These are phyloP conservation scores for Amanita subjunquillea DNA, from an alignment of 768 basidiomycete species.

Conservation along the genomic window DNA sequence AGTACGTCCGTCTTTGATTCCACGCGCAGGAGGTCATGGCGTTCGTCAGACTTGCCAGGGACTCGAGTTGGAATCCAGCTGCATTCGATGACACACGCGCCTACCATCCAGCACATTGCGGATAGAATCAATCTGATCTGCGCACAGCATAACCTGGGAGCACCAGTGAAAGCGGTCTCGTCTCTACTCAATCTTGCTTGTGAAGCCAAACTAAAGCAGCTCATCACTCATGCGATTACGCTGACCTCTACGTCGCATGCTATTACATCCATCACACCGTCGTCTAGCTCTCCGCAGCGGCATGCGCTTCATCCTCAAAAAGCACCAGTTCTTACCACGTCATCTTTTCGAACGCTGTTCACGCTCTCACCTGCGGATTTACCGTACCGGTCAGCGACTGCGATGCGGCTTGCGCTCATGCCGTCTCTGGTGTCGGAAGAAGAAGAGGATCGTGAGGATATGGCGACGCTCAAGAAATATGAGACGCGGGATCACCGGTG, in stretches of 20 bases:
- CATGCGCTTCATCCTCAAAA: conserved; percentile 21
- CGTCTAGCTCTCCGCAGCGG: conserved; percentile 24
- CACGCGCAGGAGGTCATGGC: background rate
- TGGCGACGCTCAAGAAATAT: conserved; percentile 44
- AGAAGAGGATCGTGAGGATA: conserved; percentile 43
- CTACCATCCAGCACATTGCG: conserved; percentile 65
- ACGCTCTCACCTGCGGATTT: conserved; percentile 67
- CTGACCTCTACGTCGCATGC: conserved; percentile 69
- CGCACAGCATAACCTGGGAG: conserved; percentile 59
- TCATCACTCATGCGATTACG: conserved; percentile 72
- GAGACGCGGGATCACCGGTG: conserved; percentile 62
- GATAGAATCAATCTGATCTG: conserved; percentile 77
- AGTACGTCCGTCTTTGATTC: conserved; percentile 17
- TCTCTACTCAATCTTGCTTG: conserved; percentile 68
- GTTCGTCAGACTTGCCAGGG: conserved; percentile 49
- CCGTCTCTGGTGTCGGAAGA: conserved; percentile 13
- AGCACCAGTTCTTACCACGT: conserved; percentile 44
- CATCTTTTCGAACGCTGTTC: conserved; percentile 71
- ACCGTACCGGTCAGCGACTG: conserved; percentile 73
- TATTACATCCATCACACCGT: conserved; percentile 64
- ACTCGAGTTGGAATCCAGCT: conserved; percentile 63
- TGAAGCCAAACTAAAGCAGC: conserved; percentile 77
- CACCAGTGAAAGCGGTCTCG: conserved; percentile 53
- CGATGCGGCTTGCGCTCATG: conserved; percentile 49
- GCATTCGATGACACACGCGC: conserved; percentile 62